Conservation (phyloP, 495 filamentous ascomycete species). For the Aspergillus diversus region DNA sequence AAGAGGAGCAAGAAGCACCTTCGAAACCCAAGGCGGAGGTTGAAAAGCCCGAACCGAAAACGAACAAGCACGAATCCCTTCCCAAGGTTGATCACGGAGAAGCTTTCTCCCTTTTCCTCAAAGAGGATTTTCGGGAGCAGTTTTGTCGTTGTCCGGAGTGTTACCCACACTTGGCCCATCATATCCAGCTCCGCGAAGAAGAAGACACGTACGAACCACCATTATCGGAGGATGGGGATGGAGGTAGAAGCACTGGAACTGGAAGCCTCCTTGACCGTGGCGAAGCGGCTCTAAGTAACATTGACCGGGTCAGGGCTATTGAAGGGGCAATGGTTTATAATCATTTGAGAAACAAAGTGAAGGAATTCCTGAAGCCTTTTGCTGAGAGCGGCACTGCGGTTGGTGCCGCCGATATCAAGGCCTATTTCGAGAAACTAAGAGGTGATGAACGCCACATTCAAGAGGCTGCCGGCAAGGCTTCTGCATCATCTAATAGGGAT, state of each 20-base stretch:
- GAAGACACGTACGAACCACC: constrained; percentile 93
- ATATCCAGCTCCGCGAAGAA: constrained; percentile 86
- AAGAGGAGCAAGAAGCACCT: constrained; percentile 28
- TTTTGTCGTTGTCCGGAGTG: constrained; percentile 80
- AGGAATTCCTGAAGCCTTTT: constrained; percentile 88
- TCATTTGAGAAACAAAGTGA: constrained; percentile 90
- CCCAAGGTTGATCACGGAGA: constrained; percentile 51
- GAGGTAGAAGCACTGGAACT: constrained; percentile 59
- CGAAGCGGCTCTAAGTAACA: constrained; percentile 83
- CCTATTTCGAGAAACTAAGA: constrained; percentile 89
- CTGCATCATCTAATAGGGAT: constrained; percentile 22
- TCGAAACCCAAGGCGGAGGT: constrained; percentile 26
- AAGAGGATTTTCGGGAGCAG: constrained; percentile 70
- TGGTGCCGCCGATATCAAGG: constrained; percentile 92
- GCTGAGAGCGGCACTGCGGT: constrained; percentile 86
- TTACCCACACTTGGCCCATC: constrained; percentile 68
- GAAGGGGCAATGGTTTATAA: constrained; percentile 98
- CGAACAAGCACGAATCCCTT: constrained; percentile 48
- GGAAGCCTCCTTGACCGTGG: constrained; percentile 86
- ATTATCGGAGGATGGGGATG: constrained; percentile 62
- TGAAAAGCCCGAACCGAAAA: constrained; percentile 29
- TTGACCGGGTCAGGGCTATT: constrained; percentile 90
- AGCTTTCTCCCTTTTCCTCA: constrained; percentile 79
- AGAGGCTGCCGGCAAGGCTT: constrained; percentile 46
- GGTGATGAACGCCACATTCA: constrained; percentile 72